Evolutionary conservation across 495 filamentous ascomycete genomes (phyloP).

Genomic region (Penicillium pulvis): DNA sequence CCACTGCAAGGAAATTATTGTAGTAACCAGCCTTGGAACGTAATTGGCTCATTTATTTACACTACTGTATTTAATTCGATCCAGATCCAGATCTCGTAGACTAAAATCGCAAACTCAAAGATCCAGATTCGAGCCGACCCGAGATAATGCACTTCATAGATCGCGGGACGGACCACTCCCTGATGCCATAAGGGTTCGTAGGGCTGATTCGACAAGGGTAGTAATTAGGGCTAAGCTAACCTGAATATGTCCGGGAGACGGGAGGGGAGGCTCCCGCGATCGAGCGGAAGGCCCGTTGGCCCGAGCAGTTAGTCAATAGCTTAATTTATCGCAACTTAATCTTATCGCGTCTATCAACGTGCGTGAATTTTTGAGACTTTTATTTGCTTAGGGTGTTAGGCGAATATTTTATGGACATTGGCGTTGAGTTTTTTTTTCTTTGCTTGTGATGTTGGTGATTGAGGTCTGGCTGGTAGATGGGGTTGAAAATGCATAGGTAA

Average conservation of each 20-base stretch:
- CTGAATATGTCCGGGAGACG: not conserved
- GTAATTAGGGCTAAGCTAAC: not conserved
- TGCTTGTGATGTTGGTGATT: no score
- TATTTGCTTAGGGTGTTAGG: no score
- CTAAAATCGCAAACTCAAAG: no score
- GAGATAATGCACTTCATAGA: not conserved
- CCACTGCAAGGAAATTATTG: not conserved
- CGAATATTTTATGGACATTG: no score
- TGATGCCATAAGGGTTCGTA: not conserved
- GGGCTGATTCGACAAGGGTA: not conserved
- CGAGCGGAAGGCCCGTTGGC: slow-evolving; percentile 3
- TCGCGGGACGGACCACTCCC: not conserved
- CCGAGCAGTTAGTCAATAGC: not conserved
- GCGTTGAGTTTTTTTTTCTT: no score
- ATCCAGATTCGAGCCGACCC: not conserved
- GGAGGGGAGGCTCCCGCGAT: slow-evolving; percentile 2
- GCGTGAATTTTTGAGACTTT: not conserved
- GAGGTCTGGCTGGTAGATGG: no score
- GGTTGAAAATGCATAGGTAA: no score
- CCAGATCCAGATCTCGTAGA: no score
- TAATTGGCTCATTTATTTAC: no score
- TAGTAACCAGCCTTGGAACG: not conserved
- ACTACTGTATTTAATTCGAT: no score
- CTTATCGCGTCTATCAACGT: not conserved
- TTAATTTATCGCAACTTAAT: not conserved